Evolutionary conservation across 202 grass and related monocot genomes (phyloP).

Genomic region (Bolboschoenoplectus hybrid): DNA sequence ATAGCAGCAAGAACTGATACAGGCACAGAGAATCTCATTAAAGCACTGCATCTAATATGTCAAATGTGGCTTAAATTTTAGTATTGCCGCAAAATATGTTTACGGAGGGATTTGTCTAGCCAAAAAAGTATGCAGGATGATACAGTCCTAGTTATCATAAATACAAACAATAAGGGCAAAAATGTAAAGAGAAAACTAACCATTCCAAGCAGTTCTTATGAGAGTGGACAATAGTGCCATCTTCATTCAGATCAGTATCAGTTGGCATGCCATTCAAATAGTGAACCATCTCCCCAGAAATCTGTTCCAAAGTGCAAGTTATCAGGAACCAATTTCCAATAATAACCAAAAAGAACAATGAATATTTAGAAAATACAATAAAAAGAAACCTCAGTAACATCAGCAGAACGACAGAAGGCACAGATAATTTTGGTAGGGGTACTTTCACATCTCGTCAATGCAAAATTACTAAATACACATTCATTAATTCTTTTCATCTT

Average conservation of each 20-base stretch:
- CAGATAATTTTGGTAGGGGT: constrained; percentile 52
- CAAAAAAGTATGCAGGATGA: not conserved
- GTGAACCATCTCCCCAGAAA: constrained; percentile 85
- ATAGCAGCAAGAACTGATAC: not conserved
- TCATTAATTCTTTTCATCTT: constrained; percentile 33
- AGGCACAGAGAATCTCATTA: not conserved
- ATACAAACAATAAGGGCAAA: not conserved
- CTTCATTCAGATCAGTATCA: constrained; percentile 51
- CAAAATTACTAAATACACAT: constrained; percentile 28
- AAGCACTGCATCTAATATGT: not conserved
- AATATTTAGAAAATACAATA: not conserved
- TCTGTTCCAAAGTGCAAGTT: constrained; percentile 45
- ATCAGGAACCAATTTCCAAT: not conserved
- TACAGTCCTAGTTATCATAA: not conserved
- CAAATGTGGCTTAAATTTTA: not conserved
- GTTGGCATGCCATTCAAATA: constrained; percentile 67
- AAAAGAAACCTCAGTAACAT: constrained; percentile 64
- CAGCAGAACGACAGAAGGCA: constrained; percentile 72
- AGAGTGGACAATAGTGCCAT: constrained; percentile 55
- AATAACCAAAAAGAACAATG: constrained; percentile 23
- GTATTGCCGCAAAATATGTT: not conserved
- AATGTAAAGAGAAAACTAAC: constrained; percentile 40
- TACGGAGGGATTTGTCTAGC: not conserved
- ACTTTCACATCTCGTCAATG: constrained; percentile 56
- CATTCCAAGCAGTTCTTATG: constrained; percentile 96